These are phyloP conservation scores for Mycena indigotica DNA, from an alignment of 768 basidiomycete genomes.

Conservation along the genomic window DNA sequence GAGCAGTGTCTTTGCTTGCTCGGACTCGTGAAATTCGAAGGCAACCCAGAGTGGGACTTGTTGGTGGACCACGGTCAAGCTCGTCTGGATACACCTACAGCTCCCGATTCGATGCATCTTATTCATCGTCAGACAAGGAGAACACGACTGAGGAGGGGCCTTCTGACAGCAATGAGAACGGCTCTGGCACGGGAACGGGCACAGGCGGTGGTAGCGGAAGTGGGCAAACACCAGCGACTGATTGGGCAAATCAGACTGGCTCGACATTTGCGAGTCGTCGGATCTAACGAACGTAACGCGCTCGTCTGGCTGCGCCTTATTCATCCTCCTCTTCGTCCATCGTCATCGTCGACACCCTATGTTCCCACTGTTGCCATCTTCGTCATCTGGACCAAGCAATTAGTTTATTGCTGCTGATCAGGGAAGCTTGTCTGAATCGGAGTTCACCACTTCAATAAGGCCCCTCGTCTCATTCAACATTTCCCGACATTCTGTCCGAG, in stretches of 20 bases:
- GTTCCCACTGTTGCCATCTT: constrained; percentile 27
- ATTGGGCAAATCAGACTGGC: constrained; percentile 50
- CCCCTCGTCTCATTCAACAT: constrained; percentile 54
- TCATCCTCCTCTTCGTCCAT: constrained; percentile 19
- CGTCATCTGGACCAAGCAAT: constrained; percentile 38
- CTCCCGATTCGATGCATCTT: constrained; percentile 1
- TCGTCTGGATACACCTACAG: constrained; percentile 47
- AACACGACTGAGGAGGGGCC: constrained; percentile 9
- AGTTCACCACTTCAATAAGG: constrained; percentile 41
- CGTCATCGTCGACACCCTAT: constrained; percentile 28
- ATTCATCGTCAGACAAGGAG: constrained; percentile 16
- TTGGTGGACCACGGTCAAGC: constrained; percentile 45
- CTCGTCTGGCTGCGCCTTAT: constrained; percentile 33
- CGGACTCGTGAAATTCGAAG: constrained; percentile 17
- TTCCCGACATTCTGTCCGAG: constrained; percentile 62
- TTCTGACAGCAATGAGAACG: constrained; percentile 15
- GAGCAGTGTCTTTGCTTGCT: constrained; percentile 5
- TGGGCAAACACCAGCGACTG: constrained; percentile 33
- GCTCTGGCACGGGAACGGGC: constrained; percentile 19
- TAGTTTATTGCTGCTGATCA: constrained; percentile 48
- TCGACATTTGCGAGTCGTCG: constrained; percentile 56
- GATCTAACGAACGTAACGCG: constrained; percentile 46
- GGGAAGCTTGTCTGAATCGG: constrained; percentile 41
- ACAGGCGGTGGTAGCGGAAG: constrained; percentile 22
- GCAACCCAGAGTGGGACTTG: constrained; percentile 39